Evolutionary conservation across 2,329 filamentous ascomycete genomes (phyloP).

Genomic region (Phialophora chinensis): DNA sequence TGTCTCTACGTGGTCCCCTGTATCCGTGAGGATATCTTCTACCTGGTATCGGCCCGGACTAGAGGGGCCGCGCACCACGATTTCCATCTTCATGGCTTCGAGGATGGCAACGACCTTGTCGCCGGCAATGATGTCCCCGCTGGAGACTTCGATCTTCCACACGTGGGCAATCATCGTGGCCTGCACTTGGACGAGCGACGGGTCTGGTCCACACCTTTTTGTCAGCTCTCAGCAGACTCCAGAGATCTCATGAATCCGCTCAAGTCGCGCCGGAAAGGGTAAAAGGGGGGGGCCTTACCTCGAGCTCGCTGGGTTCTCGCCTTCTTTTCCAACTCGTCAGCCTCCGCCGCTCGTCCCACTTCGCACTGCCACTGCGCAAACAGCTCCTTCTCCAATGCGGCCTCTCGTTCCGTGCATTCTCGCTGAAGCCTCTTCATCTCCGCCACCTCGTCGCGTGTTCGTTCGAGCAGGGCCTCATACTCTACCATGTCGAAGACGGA

Average conservation of each 20-base stretch:
- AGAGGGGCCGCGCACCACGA: conserved; percentile 46
- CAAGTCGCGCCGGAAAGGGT: too few relatives aligned
- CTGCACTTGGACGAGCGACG: conserved; percentile 42
- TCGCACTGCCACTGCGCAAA: neutral
- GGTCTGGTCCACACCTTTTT: neutral
- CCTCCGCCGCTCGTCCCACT: too few relatives aligned
- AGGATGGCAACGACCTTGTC: conserved; percentile 47
- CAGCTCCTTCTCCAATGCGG: neutral
- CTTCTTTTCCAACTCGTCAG: too few relatives aligned
- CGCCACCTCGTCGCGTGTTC: conserved; percentile 55
- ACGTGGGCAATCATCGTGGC: conserved; percentile 57
- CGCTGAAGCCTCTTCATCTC: conserved; percentile 53
- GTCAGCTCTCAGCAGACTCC: neutral
- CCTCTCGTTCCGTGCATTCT: conserved; percentile 40
- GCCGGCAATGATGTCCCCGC: conserved; percentile 49
- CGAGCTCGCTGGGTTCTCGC: too few relatives aligned
- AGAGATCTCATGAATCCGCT: too few relatives aligned
- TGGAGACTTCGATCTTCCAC: conserved; percentile 56
- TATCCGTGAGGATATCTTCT: too few relatives aligned
- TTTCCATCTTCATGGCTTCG: conserved; percentile 65
- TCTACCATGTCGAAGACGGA: conserved; percentile 60
- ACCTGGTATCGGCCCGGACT: too few relatives aligned
- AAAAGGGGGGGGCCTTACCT: too few relatives aligned
- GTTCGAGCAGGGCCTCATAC: conserved; percentile 56
- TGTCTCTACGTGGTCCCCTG: too few relatives aligned